phyloP scores from a whole-genome alignment of 768 basidiomycete genomes.

The Flagelloscypha sp. region DNA sequence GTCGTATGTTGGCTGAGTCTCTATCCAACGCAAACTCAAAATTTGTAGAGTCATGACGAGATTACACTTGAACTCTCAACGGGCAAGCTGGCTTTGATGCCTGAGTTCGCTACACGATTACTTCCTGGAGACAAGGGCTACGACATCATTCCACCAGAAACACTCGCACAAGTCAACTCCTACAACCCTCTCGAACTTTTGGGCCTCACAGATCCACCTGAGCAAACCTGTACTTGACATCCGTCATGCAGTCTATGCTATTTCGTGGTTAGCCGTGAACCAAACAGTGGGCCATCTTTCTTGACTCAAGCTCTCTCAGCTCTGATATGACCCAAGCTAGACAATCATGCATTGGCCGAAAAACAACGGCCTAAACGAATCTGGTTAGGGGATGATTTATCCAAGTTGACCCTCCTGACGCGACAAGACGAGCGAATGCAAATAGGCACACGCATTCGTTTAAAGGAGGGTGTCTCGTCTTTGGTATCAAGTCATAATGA shows the following conservation, averaged over 20 bases:
- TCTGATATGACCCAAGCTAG: conserved; percentile 40
- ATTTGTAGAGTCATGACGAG: conserved; percentile 71
- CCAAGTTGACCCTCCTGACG: conserved; percentile 54
- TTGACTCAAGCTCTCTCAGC: neutral
- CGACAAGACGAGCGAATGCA: conserved; percentile 56
- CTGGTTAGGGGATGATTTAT: conserved; percentile 62
- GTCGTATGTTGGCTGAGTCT: conserved; percentile 1
- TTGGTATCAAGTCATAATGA: too few relatives aligned
- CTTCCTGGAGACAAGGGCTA: conserved; percentile 69
- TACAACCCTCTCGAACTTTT: too few relatives aligned
- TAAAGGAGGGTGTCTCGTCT: conserved; percentile 43
- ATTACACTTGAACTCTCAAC: conserved; percentile 61
- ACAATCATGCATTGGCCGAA: conserved; percentile 43
- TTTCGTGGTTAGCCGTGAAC: conserved; percentile 84
- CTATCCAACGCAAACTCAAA: conserved; percentile 6
- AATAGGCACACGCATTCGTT: conserved; percentile 62
- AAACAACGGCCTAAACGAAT: conserved; percentile 61
- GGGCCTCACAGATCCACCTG: too few relatives aligned
- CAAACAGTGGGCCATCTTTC: conserved; percentile 51
- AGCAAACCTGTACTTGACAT: conserved; percentile 66
- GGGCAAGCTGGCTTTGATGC: conserved; percentile 59
- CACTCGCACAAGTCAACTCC: too few relatives aligned
- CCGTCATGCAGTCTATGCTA: conserved; percentile 67
- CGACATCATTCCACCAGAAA: conserved; percentile 60
- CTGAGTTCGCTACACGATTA: conserved; percentile 71